These are phyloP conservation scores for Yarrowia keelungensis DNA, from an alignment of 805 yeast species.

Conservation along the genomic window DNA sequence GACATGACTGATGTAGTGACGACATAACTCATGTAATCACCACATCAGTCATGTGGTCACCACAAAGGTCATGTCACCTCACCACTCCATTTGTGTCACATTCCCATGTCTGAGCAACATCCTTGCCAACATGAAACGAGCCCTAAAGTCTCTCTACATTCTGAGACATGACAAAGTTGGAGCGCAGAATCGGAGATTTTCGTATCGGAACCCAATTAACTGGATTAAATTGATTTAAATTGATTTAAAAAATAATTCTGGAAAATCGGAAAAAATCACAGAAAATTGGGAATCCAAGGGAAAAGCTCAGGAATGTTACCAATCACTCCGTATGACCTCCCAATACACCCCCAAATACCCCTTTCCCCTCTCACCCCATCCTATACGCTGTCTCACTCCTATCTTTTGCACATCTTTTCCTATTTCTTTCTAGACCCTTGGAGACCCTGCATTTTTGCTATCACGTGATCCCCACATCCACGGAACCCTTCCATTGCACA, in stretches of 20 bases:
- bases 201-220: not conserved
- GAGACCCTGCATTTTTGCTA: slow-evolving; percentile 7
- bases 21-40: not conserved
- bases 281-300: no score
- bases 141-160: not conserved
- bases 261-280: no score
- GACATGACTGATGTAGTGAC: not conserved
- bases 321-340: no score
- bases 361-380: no score
- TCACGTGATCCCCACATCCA: not conserved
- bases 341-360: no score
- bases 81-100: no score
- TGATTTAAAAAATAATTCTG: no score
- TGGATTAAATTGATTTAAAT: no score
- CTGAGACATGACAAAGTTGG: not conserved
- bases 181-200: slow-evolving; percentile 1
- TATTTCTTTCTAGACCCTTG: not conserved
- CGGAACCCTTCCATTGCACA: not conserved
- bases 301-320: no score
- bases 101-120: no score
- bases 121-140: slow-evolving; percentile 2
- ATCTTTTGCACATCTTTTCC: no score
- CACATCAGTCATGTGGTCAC: not conserved
- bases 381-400: not conserved
- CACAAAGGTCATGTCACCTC: no score